Base-by-base conservation (phyloP, 495 filamentous ascomycete species). In the Penicillium samsonianum region DNA sequence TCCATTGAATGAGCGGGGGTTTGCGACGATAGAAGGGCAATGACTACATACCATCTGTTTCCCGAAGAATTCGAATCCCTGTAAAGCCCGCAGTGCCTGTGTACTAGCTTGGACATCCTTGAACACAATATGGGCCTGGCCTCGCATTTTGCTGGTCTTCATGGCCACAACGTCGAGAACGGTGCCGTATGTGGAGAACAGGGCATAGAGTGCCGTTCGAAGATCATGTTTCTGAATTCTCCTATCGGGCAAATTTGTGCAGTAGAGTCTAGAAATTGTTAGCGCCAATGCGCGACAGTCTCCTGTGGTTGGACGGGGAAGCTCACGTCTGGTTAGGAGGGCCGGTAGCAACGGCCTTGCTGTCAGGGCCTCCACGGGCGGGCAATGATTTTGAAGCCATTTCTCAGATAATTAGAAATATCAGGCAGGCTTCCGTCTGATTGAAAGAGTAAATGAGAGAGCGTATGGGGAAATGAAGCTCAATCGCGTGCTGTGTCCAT, bases 111-210 rank as follows among this genome's bases (percentile, higher is more conserved):
- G 87, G 12, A 92, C 76, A 67, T 99, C 94, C 57, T 89, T 84
- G 71, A 90, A 97, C 4, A 92, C 90, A 45, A 99, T 79, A 67
- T 97, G 92, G 50, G 94, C 95, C 71, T 98, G 94, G 2, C 94
- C 94, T 35, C 95, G 89, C 88, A 96, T 92, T 74, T 91, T 92
- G 64, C 77, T 78, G 0, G 90, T 94, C 73, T 90, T 92, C 65
- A 96, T 79, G 31, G 90, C 88, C 31, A 96, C 89, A n/a, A 99
- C 86, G 67, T 98, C 94, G 47, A 99, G 83, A 14, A 99, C 89
- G 9, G 90, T 85, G 20, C 95, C 95, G 69, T 97, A 93, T 28
- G 91, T 96, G 11, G 90, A 88, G 67, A 98, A 99, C 16, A 98
- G 84, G 63, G 89, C 90, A 74, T 98, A 98, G 8, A 99, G 84